These are phyloP conservation scores for Leccinum glutinopallens DNA, from an alignment of 1,284 basidiomycete genomes.

Conservation along the genomic window DNA sequence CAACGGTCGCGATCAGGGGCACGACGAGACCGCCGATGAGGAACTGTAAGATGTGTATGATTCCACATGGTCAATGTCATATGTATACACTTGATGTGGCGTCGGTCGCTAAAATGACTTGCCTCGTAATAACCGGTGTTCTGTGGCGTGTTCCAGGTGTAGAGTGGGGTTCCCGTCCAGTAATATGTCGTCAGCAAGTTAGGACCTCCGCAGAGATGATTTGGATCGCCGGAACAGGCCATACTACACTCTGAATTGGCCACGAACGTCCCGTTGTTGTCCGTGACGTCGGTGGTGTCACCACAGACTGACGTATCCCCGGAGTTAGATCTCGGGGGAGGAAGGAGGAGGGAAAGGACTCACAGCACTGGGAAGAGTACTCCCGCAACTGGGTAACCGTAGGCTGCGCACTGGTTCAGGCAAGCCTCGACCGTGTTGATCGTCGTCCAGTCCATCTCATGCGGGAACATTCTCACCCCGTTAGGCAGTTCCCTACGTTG, in stretches of 20 bases:
- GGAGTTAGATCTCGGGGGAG: neutral
- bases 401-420: slow-evolving; percentile 62
- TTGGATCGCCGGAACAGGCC: slow-evolving; percentile 67
- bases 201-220: slow-evolving; percentile 65
- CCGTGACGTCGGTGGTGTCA: slow-evolving; percentile 55
- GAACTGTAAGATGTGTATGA: slow-evolving; percentile 42
- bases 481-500: slow-evolving; percentile 43
- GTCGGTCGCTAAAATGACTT: slow-evolving; percentile 3
- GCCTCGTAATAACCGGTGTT: slow-evolving; percentile 71
- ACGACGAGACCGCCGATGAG: slow-evolving; percentile 64
- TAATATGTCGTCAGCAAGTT: slow-evolving; percentile 55
- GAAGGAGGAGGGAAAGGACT: slow-evolving; percentile 27
- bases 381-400: slow-evolving; percentile 68
- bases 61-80: neutral
- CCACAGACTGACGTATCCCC: slow-evolving; percentile 56
- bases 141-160: slow-evolving; percentile 62
- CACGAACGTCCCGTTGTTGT: slow-evolving; percentile 45
- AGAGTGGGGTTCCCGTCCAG: slow-evolving; percentile 56
- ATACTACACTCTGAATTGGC: slow-evolving; percentile 55
- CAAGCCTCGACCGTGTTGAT: slow-evolving; percentile 67
- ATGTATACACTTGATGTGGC: neutral
- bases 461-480: slow-evolving; percentile 52
- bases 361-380: slow-evolving; percentile 64
- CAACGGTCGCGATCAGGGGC: slow-evolving; percentile 71
- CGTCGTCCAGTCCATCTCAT: slow-evolving; percentile 56